phyloP scores from a whole-genome alignment of 345 rosid genomes.

The Orychophragmus violaceus region DNA sequence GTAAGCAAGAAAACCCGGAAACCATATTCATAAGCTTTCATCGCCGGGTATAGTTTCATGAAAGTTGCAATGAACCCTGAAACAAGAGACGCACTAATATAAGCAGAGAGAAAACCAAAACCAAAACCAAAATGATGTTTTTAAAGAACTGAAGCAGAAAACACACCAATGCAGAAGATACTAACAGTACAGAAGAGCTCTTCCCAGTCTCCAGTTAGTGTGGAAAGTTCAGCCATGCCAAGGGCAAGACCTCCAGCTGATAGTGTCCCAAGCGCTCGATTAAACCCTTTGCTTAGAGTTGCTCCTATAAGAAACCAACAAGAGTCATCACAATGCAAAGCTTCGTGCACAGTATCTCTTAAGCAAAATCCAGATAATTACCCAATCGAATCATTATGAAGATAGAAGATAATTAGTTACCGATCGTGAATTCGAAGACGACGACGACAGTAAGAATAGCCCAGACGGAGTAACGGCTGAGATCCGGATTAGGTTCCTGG shows the following conservation, averaged over 20 bases:
- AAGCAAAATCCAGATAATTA: too few relatives aligned
- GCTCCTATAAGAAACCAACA: slow-evolving; percentile 76
- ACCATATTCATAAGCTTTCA: too few relatives aligned
- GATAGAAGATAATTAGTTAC: slow-evolving; percentile 30
- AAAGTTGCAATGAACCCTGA: slow-evolving; percentile 66
- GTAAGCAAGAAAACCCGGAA: too few relatives aligned
- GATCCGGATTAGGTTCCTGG: slow-evolving; percentile 51
- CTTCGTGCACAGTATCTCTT: too few relatives aligned
- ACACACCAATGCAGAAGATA: slow-evolving; percentile 60
- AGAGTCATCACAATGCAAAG: too few relatives aligned
- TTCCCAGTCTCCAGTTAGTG: too few relatives aligned
- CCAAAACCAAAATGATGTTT: too few relatives aligned
- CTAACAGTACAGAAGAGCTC: slow-evolving; percentile 59
- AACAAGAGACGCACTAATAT: slow-evolving; percentile 18
- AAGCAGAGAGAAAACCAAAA: slow-evolving; percentile 5
- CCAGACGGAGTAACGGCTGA: slow-evolving; percentile 57
- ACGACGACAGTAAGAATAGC: too few relatives aligned
- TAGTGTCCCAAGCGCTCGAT: slow-evolving; percentile 79
- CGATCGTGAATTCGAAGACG: slow-evolving; percentile 89
- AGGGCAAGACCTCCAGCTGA: slow-evolving; percentile 94
- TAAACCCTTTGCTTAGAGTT: slow-evolving; percentile 86
- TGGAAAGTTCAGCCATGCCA: too few relatives aligned
- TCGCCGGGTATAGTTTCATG: slow-evolving; percentile 63
- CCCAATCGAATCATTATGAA: background rate
- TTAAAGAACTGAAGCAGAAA: background rate